Evolutionary conservation across 2,329 filamentous ascomycete species (phyloP), one percentile per base, ranked within the genome.

Genomic region (Aureobasidium pullulans): DNA sequence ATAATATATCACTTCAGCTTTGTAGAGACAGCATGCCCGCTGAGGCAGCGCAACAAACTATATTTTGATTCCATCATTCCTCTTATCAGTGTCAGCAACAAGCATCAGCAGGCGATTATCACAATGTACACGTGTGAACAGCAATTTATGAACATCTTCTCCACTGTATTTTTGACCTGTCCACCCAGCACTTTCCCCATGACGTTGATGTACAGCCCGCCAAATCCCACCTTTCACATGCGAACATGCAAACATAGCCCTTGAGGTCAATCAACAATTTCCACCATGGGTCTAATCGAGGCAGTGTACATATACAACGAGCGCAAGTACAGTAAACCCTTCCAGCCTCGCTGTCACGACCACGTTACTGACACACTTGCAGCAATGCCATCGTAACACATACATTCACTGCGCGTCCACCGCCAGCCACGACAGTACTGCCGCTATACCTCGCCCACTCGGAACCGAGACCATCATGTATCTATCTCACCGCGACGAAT

Each of bases 221-320:
- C 31, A 29, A 56, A 56, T 11, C 36, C 32, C 23, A n/a, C 28
- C 52, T 56, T 56, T 56, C 52, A 56, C 52, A 56, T 56, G 52
- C 52, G 52, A 56, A 42, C 36, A 53, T 53, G 34, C 31, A 50
- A 50, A 31, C 37, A 53, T 31, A 16, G 31, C 36, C 23, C 40
- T 31, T 9, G 6, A 40, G 4, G 19, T 23, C 23, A 10, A 37
- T 31, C 40, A 44, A 36, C 40, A 56, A 43, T 13, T 29, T 16
- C 19, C 61, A 74, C 56, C 60, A 80, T 80, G 77, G 76, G 90
- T 77, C 85, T 89, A 71, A 89, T 99, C 71, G 93, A 97, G 80
- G 94, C 93, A 72, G 81, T 99, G 70, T 93, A 97, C 79, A 91
- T 99, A 72, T 96, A 89, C 75, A 92, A 97, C 83, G 92, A 96